Conservation (phyloP, 73 alveolate genomes). For the Paramecium primaurelia region DNA sequence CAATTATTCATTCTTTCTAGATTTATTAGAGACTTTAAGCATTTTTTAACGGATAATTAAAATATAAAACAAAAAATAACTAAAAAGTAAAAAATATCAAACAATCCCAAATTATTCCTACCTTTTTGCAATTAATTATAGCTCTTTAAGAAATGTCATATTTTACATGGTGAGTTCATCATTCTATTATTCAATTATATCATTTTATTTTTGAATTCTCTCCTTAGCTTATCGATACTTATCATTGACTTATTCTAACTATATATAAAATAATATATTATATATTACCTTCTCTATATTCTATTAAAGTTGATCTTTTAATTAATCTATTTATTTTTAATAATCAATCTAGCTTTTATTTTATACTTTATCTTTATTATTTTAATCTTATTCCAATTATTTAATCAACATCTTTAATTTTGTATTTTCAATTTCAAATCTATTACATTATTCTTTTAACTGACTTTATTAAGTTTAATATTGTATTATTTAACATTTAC, state of each 20-base stretch:
- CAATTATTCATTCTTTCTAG: constrained; percentile 21
- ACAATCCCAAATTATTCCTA: constrained; percentile 3
- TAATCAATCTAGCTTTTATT: neutral
- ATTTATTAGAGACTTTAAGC: constrained; percentile 22
- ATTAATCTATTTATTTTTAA: neutral
- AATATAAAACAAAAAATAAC: neutral
- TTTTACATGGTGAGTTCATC: neutral
- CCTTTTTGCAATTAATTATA: neutral
- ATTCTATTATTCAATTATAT: neutral
- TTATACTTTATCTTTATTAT: neutral
- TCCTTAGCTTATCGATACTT: constrained; percentile 5
- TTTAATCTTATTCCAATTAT: neutral
- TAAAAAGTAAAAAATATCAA: neutral
- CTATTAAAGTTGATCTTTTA: neutral
- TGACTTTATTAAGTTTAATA: neutral
- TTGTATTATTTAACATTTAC: neutral
- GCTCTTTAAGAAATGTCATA: neutral
- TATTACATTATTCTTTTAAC: neutral
- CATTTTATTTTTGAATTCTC: neutral
- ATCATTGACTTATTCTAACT: neutral
- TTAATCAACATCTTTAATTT: neutral
- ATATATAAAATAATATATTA: neutral
- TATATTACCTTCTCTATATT: neutral
- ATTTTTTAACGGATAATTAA: neutral
- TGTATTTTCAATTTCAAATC: neutral